These are phyloP conservation scores for Hymenoscyphus albidus DNA, from an alignment of 2,329 filamentous ascomycete genomes.

Conservation along the genomic window DNA sequence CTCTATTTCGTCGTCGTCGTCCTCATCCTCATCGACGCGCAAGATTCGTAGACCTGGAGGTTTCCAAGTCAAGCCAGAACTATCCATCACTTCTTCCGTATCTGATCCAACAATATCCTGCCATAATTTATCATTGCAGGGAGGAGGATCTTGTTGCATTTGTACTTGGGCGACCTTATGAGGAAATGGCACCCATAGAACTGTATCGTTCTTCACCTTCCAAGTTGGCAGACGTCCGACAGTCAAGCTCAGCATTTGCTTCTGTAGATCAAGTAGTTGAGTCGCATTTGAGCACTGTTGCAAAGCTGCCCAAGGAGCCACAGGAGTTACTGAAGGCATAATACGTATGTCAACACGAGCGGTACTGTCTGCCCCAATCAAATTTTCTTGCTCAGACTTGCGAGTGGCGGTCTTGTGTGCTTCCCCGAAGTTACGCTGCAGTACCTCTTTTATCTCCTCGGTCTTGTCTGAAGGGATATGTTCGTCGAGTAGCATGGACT, in stretches of 20 bases:
- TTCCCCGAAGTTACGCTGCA: slow-evolving; percentile 29
- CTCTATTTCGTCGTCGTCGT: slow-evolving; percentile 39
- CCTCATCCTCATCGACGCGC: slow-evolving; percentile 37
- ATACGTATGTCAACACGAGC: slow-evolving; percentile 46
- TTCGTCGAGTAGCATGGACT: slow-evolving; percentile 22
- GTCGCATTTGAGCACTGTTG: slow-evolving; percentile 13
- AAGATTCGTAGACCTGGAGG: slow-evolving; percentile 45
- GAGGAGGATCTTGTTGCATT: slow-evolving; percentile 38
- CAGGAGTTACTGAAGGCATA: slow-evolving; percentile 41
- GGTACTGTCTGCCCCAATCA: slow-evolving; percentile 36
- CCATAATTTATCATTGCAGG: slow-evolving; percentile 38
- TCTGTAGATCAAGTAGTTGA: slow-evolving; percentile 34
- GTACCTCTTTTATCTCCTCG: slow-evolving; percentile 18
- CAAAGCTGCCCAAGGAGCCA: slow-evolving; percentile 44
- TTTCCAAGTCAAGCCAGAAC: slow-evolving; percentile 45
- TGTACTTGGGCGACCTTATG: slow-evolving; percentile 34
- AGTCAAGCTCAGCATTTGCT: slow-evolving; percentile 27
- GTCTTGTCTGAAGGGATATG: slow-evolving; percentile 2
- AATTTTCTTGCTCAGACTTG: slow-evolving; percentile 32
- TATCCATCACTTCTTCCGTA: slow-evolving; percentile 35
- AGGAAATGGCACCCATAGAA: slow-evolving; percentile 45
- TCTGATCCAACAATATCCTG: slow-evolving; percentile 36
- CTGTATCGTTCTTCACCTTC: slow-evolving; percentile 38
- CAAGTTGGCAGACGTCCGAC: slow-evolving; percentile 36
- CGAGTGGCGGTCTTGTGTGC: slow-evolving; percentile 22